Conservation (phyloP, 2,329 filamentous ascomycete species). For the Fusarium pseudonygamai region DNA sequence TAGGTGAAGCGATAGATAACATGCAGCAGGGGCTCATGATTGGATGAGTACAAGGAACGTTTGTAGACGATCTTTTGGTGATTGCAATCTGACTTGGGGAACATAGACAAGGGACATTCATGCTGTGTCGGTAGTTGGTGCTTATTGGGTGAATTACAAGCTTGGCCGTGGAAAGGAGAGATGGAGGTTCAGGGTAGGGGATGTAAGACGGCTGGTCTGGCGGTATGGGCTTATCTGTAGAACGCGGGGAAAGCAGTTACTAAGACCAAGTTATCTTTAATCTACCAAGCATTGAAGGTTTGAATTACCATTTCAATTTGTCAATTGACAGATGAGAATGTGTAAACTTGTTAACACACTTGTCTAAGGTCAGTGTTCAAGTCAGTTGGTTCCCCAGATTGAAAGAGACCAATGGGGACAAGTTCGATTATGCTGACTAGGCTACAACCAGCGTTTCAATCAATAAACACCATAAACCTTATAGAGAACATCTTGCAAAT, state of each 20-base stretch:
- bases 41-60: constrained; percentile 20
- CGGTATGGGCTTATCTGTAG: neutral
- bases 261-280: neutral
- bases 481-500: neutral
- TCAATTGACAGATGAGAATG: neutral
- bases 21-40: constrained; percentile 7
- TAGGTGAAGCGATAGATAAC: constrained; percentile 32
- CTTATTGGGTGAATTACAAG: constrained; percentile 2
- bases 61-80: constrained; percentile 16
- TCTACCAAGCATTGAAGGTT: neutral
- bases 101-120: neutral
- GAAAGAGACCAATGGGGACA: constrained; percentile 32
- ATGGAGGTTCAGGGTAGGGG: constrained; percentile 14
- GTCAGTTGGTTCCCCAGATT: neutral
- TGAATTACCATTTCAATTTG: neutral
- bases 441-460: neutral
- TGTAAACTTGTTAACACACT: neutral
- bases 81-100: neutral
- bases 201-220: neutral
- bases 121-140: neutral
- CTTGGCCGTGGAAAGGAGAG: neutral
- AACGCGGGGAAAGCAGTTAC: neutral
- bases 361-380: neutral
- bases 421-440: constrained; percentile 39
- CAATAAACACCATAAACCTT: neutral